Base-by-base conservation (phyloP, 2,329 filamentous ascomycete species). In the Didymella pomorum region DNA sequence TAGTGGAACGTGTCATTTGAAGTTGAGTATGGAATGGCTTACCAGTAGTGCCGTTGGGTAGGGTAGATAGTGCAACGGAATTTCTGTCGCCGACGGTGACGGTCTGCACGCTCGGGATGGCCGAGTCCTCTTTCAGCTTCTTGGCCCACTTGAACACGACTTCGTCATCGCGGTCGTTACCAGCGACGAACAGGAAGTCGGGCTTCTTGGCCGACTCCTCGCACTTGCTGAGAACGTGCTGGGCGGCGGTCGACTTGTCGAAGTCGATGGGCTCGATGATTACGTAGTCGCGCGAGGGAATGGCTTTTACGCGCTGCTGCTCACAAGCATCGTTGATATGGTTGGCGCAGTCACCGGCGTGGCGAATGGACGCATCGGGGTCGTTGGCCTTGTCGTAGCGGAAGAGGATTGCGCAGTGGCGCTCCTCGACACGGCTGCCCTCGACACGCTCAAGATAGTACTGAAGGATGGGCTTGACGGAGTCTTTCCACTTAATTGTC, bases 141-240 rank as follows among this genome's bases (percentile, higher is more conserved):
- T 97, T 97, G 18, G 94, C 95, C 94, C 95, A 98, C 62, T 89
- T 89, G 80, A 97, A 98, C 20, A 97, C 90, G 67, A 92, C 90
- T 73, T 98, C 94, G 65, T 98, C 95, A 67, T 97, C 94, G 29
- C 94, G 88, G 41, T 93, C 92, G 71, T 97, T 93, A 35, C 94
- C 94, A 31, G 93, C 86, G 7, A 97, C 91, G 80, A 97, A 87
- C 56, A 98, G 78, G 76, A 97, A 98, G 73, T 97, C 92, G 0
- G 92, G 54, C 21, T 68, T 68, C 21, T 68, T 68, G 10, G 63
- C 58, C 0, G 63, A 31, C 29, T 67, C 61, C 12, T 56, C 53
- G 20, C 79, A 71, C 33, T 71, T 71, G 53, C 87, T 84, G 74
- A 91, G 90, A 45, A 96, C 89, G 65, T 87, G 84, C 68, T 87